These are phyloP conservation scores for Castanea crenata DNA, from an alignment of 306 rosid species.

Conservation along the genomic window DNA sequence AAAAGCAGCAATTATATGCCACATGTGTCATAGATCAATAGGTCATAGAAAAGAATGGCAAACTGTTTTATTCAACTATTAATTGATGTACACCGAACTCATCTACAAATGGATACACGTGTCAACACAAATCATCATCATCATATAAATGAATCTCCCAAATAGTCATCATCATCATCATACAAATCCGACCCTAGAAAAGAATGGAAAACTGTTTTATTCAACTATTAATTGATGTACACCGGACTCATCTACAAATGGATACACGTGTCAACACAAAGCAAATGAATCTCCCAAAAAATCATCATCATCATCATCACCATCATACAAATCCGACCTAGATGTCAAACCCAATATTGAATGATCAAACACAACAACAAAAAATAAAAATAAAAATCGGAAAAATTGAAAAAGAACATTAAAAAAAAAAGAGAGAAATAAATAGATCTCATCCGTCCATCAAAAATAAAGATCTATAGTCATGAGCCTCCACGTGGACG, in stretches of 20 bases:
- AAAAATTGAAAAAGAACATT: not conserved
- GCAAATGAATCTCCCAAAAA: slow-evolving; percentile 55
- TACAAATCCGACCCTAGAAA: slow-evolving; percentile 27
- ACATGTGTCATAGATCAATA: not conserved
- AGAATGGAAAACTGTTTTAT: slow-evolving; percentile 68
- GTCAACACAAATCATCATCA: slow-evolving; percentile 30
- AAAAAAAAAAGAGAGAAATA: slow-evolving; percentile 15
- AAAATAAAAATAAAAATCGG: not conserved
- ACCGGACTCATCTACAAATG: slow-evolving; percentile 61
- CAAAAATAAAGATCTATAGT: slow-evolving; percentile 31
- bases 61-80: slow-evolving; percentile 56
- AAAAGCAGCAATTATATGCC: not conserved
- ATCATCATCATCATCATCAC: slow-evolving; percentile 22
- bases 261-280: slow-evolving; percentile 42
- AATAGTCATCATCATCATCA: slow-evolving; percentile 24
- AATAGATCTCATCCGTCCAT: slow-evolving; percentile 63
- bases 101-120: slow-evolving; percentile 54
- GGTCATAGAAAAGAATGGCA: slow-evolving; percentile 50
- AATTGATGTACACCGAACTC: slow-evolving; percentile 63
- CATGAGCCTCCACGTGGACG: slow-evolving; percentile 32
- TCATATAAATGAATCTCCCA: slow-evolving; percentile 50
- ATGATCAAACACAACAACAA: slow-evolving; percentile 31
- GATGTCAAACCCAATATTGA: slow-evolving; percentile 30
- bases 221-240: slow-evolving; percentile 57
- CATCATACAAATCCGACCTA: slow-evolving; percentile 8